phyloP scores from a whole-genome alignment of 2,329 filamentous ascomycete genomes.

The Graphium sp. region DNA sequence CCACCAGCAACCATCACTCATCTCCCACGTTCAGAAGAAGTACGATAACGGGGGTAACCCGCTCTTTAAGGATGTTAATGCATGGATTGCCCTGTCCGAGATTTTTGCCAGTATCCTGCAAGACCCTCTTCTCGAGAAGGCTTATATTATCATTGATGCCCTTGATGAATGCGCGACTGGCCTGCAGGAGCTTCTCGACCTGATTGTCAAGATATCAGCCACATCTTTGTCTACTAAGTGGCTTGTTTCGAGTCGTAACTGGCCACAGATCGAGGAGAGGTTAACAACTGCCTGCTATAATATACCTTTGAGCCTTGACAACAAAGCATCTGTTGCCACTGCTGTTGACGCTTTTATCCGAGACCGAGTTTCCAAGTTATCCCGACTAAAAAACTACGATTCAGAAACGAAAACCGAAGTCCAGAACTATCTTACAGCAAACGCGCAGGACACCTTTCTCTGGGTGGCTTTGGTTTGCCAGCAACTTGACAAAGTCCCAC shows the following conservation, averaged over 20 bases:
- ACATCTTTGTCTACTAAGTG: constrained; percentile 16
- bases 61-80: constrained; percentile 20
- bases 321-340: constrained; percentile 12
- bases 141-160: constrained; percentile 24
- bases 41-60: constrained; percentile 15
- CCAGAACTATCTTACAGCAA: constrained; percentile 8
- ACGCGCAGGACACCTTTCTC: constrained; percentile 20
- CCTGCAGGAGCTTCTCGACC: constrained; percentile 14
- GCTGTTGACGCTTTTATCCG: constrained; percentile 18
- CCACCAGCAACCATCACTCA: constrained; percentile 13
- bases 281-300: not conserved
- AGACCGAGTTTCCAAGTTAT: not conserved
- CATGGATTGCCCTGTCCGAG: constrained; percentile 15
- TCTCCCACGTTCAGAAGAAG: constrained; percentile 14
- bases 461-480: constrained; percentile 14
- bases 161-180: constrained; percentile 23
- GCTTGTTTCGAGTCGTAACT: constrained; percentile 26
- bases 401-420: constrained; percentile 3
- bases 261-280: constrained; percentile 15
- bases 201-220: constrained; percentile 12
- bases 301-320: constrained; percentile 10
- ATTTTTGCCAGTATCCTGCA: constrained; percentile 21
- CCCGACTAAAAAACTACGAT: constrained; percentile 3
- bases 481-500: not conserved
- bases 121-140: constrained; percentile 12